phyloP scores from a whole-genome alignment of 2,329 filamentous ascomycete species.

The Rutstroemia sp. region DNA sequence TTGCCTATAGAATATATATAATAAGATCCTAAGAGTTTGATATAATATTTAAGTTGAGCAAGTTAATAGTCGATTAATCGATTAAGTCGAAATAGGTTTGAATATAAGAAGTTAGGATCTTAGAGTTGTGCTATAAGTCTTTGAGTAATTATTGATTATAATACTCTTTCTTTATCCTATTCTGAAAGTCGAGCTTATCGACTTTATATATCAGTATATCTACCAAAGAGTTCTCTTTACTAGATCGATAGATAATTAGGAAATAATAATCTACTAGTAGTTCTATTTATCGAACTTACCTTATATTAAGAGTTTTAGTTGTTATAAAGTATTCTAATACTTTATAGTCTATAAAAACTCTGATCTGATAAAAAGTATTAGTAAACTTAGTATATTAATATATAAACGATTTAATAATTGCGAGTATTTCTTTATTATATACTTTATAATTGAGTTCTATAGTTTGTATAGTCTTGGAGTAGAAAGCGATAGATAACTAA shows the following conservation, averaged over 20 bases:
- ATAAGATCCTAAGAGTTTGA: not conserved
- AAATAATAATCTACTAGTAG: not conserved
- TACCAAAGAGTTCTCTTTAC: not conserved
- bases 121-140: not conserved
- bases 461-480: too few relatives aligned
- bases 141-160: not conserved
- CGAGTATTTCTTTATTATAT: not conserved
- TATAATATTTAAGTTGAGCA: not conserved
- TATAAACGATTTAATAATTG: not conserved
- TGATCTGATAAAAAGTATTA: not conserved
- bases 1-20: too few relatives aligned
- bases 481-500: too few relatives aligned
- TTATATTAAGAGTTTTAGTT: not conserved
- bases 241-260: not conserved
- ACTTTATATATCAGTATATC: not conserved
- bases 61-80: too few relatives aligned
- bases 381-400: not conserved
- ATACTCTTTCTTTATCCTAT: not conserved
- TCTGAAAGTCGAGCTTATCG: not conserved
- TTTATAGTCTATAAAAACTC: not conserved
- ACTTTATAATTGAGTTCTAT: too few relatives aligned
- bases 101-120: too few relatives aligned
- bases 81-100: too few relatives aligned
- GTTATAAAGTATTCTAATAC: not conserved
- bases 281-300: not conserved